Base-by-base conservation (phyloP, 2,329 filamentous ascomycete genomes). In the Sphaerulina musiva region DNA sequence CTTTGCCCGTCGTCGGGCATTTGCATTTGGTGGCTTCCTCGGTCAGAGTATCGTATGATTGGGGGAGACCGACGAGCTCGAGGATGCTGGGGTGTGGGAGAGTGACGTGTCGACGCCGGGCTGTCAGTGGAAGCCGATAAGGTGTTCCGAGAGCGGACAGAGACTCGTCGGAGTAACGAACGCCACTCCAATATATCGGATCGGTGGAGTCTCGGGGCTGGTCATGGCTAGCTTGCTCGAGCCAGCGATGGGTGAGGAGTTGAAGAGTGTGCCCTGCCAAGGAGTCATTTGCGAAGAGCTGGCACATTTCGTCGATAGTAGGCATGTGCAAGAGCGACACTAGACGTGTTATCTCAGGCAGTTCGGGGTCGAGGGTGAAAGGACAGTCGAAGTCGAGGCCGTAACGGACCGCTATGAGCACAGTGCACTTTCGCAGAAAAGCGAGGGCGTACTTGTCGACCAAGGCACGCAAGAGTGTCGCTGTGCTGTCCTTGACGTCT, bases 1-100 rank as follows among this genome's bases (percentile, higher is more conserved):
- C 92, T 69, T 93, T 95, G 60, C 90, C 90, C 1, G 89, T 95
- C 1, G 85, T 95, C 0, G 90, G 90, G 66, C 93, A 98, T 47
- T 81, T 84, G 49, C 86, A 78, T 59, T 84, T 84, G 62, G 93
- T 92, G 26, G 89, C 89, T 72, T 95, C 91, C 66, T 96, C 92
- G 55, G 95, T 95, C 38, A 98, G 77, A 2, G 84, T 86, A 69
- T 97, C 93, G 69, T 90, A 98, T 65, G 92, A 90, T 71, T 87
- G 88, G 0, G 93, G 93, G 46, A 98, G 74, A 1, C 93, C 93
- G 10, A 98, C 85, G 23, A 98, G 81, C 70, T 98, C 93, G 66
- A 93, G 95, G 59, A 98, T 95, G 45, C 84, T 86, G 0, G 93
- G 95, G 68, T 98, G 93, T 52, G 87, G 84, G 12, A 84, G 73